These are phyloP conservation scores for Kalanchoe fedtschenkoi DNA, from an alignment of 164 flowering plant genomes.

Conservation along the genomic window DNA sequence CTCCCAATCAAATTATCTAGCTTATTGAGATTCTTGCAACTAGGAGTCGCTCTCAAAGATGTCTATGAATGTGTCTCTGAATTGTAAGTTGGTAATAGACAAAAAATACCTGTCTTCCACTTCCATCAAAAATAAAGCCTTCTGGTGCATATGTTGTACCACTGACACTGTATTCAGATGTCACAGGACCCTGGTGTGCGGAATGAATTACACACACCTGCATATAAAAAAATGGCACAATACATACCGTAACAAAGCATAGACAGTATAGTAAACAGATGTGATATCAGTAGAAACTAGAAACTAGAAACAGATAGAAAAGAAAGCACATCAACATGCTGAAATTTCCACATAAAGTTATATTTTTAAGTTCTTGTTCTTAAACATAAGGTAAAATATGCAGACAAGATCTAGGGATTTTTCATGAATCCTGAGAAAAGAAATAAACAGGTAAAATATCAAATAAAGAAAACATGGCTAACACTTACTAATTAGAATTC, in stretches of 20 bases:
- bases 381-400: too few species aligned
- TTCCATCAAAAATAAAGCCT: slow-evolving; percentile 59
- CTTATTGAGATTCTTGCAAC: neutral
- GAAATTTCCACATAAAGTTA: too few species aligned
- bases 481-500: neutral
- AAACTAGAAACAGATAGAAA: neutral
- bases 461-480: neutral
- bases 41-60: neutral
- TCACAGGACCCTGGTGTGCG: slow-evolving; percentile 33
- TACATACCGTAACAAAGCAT: neutral
- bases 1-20: neutral
- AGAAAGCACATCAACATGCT: too few species aligned
- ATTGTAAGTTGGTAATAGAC: neutral
- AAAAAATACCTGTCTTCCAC: slow-evolving; percentile 49
- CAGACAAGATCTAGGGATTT: too few species aligned
- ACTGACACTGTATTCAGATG: slow-evolving; percentile 63
- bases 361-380: too few species aligned
- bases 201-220: slow-evolving; percentile 81
- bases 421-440: neutral
- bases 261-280: neutral
- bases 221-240: slow-evolving; percentile 1
- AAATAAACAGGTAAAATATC: neutral
- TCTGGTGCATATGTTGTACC: slow-evolving; percentile 97
- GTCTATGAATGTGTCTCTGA: neutral
- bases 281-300: neutral